These are phyloP conservation scores for Calonectria montana DNA, from an alignment of 2,329 filamentous ascomycete species.

Conservation along the genomic window DNA sequence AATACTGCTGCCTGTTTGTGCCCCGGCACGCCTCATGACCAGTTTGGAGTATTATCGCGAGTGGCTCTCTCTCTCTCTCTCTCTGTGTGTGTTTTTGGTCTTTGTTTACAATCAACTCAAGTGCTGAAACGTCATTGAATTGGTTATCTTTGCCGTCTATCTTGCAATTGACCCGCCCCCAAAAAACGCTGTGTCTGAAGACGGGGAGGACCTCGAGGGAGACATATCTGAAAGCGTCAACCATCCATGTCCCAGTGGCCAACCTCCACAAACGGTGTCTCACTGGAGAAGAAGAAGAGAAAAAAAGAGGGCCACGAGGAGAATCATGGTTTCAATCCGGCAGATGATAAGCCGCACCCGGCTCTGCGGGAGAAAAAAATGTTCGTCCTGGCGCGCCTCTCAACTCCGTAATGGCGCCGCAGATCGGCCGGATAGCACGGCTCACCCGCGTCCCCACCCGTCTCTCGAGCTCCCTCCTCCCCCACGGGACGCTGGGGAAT, in stretches of 20 bases:
- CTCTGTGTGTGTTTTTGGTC: neutral
- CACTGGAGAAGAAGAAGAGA: neutral
- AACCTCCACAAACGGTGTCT: constrained; percentile 9
- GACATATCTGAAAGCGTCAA: neutral
- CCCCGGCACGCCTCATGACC: constrained; percentile 5
- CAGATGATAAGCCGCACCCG: neutral
- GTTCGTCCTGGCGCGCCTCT: neutral
- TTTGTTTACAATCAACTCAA: neutral
- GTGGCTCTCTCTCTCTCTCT: neutral
- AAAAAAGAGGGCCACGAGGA: neutral
- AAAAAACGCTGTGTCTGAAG: neutral
- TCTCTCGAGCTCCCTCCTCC: neutral
- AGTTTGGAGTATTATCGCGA: neutral
- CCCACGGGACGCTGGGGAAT: constrained; percentile 7
- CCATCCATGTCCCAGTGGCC: too few relatives aligned
- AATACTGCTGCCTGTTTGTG: constrained; percentile 26
- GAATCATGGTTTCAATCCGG: neutral
- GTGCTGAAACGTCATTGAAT: constrained; percentile 14
- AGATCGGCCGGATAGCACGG: constrained; percentile 30
- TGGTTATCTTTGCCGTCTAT: neutral
- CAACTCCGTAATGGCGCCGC: constrained; percentile 25
- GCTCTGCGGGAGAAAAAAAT: neutral
- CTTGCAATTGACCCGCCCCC: neutral
- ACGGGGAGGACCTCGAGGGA: neutral
- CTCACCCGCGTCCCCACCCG: constrained; percentile 4